These are phyloP conservation scores for Rhizopogon vesiculosus DNA, from an alignment of 768 basidiomycete species.

Conservation along the genomic window DNA sequence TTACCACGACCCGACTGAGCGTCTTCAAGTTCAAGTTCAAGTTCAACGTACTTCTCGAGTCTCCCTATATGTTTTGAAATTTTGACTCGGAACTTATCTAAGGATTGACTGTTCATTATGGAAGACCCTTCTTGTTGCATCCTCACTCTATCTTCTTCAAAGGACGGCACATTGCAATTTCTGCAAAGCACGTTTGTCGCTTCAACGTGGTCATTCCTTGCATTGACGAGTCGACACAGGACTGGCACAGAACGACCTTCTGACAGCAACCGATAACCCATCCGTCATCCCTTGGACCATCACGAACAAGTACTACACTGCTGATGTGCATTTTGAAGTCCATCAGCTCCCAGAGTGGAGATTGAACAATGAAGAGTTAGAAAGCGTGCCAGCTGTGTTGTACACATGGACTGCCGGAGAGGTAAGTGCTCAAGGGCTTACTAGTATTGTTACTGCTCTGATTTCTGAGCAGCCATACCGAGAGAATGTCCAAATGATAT, in stretches of 20 bases:
- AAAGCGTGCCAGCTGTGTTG: slow-evolving; percentile 61
- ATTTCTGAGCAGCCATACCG: slow-evolving; percentile 45
- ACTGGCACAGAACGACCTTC: slow-evolving; percentile 14
- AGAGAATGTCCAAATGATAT: slow-evolving; percentile 48
- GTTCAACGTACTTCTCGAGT: too few relatives aligned
- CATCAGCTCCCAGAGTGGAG: slow-evolving; percentile 41
- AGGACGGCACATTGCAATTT: slow-evolving; percentile 11
- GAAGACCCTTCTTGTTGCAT: not conserved
- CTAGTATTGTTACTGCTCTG: not conserved
- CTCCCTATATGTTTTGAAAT: too few relatives aligned
- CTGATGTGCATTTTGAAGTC: slow-evolving; percentile 64
- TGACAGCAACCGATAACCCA: slow-evolving; percentile 9
- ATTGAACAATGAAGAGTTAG: slow-evolving; percentile 30
- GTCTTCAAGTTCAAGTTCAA: too few relatives aligned
- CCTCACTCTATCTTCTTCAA: slow-evolving; percentile 14
- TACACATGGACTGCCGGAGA: slow-evolving; percentile 68
- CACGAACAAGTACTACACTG: slow-evolving; percentile 77
- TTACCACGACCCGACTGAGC: too few relatives aligned
- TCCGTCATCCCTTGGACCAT: slow-evolving; percentile 65
- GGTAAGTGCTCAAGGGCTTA: slow-evolving; percentile 34
- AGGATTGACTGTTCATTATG: not conserved
- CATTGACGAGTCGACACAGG: slow-evolving; percentile 17
- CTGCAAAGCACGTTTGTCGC: not conserved
- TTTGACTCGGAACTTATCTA: too few relatives aligned
- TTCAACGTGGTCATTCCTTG: not conserved